Evolutionary conservation across 2,329 filamentous ascomycete species (phyloP).

Genomic region (Diaporthe nobilis): DNA sequence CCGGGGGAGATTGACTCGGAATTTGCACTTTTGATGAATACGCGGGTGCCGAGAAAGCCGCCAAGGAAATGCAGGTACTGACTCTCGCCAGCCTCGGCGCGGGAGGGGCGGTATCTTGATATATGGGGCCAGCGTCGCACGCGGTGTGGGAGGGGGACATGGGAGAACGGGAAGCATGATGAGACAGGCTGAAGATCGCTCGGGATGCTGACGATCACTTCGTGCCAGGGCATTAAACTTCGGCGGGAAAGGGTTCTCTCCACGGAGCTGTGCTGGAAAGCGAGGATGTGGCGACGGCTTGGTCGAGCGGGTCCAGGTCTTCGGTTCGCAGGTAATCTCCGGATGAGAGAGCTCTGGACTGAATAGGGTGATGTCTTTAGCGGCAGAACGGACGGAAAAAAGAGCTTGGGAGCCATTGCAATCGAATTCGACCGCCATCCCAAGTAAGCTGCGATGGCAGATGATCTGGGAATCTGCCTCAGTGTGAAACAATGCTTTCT

Average conservation of each 20-base stretch:
- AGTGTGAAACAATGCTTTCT: no score
- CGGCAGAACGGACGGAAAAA: no score
- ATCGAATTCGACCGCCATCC: no score
- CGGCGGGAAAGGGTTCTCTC: constrained; percentile 39
- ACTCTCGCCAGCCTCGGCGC: constrained; percentile 37
- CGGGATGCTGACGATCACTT: constrained; percentile 47
- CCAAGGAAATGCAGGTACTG: constrained; percentile 45
- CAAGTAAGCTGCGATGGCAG: background rate
- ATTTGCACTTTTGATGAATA: constrained; percentile 40
- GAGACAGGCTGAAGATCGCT: constrained; percentile 45
- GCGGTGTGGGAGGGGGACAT: constrained; percentile 45
- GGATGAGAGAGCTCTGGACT: no score
- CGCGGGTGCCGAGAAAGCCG: constrained; percentile 43
- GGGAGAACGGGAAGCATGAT: constrained; percentile 47
- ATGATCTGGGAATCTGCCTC: background rate
- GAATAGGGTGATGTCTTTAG: no score
- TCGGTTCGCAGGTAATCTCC: background rate
- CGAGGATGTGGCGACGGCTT: constrained; percentile 34
- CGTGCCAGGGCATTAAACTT: constrained; percentile 44
- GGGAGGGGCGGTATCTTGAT: constrained; percentile 39
- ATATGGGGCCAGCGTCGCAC: constrained; percentile 46
- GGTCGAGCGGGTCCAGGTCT: background rate
- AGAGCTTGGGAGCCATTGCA: background rate
- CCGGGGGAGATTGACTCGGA: constrained; percentile 39
- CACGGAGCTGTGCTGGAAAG: constrained; percentile 42